Percentiles rank a stretch among this genome's conserved stretches.
Evolutionary conservation across 352 stramenopile species (phyloP).

Genomic region (Phytophthora macrochlamydospora): DNA sequence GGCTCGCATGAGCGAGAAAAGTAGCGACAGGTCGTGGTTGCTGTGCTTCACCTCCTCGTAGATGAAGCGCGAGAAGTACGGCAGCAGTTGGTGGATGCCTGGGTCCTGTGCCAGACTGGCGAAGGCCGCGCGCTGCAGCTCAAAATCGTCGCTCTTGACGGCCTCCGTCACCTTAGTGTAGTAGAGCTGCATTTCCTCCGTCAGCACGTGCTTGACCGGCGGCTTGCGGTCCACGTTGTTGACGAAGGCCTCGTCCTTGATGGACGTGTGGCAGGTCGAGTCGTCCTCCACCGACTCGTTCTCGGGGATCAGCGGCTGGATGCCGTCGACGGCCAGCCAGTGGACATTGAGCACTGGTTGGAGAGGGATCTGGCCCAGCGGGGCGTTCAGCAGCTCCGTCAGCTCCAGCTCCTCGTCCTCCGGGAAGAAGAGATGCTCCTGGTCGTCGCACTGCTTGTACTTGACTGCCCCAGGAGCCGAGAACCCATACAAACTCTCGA

Average conservation of each 20-base stretch:
- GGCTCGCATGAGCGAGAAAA: slow-evolving; percentile 89
- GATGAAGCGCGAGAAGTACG: slow-evolving; percentile 90
- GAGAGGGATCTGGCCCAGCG: slow-evolving; percentile 73
- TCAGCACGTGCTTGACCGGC: slow-evolving; percentile 87
- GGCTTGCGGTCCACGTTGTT: slow-evolving; percentile 75
- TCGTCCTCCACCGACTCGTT: slow-evolving; percentile 82
- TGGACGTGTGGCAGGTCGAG: slow-evolving; percentile 67
- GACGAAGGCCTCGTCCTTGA: slow-evolving; percentile 80
- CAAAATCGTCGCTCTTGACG: slow-evolving; percentile 74
- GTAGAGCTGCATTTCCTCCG: slow-evolving; percentile 91
- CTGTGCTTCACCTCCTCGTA: slow-evolving; percentile 90
- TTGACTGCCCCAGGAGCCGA: slow-evolving; percentile 49
- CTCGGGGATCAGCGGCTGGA: slow-evolving; percentile 84
- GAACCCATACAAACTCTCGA: slow-evolving; percentile 84
- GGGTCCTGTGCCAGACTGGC: slow-evolving; percentile 81
- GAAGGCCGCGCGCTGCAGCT: slow-evolving; percentile 80
- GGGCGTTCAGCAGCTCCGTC: slow-evolving; percentile 73
- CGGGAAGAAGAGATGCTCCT: slow-evolving; percentile 62
- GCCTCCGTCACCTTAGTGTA: slow-evolving; percentile 89
- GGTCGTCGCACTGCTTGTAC: slow-evolving; percentile 69
- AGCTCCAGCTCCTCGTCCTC: slow-evolving; percentile 82
- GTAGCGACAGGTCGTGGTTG: slow-evolving; percentile 73
- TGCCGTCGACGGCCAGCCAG: slow-evolving; percentile 84
- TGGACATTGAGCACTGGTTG: slow-evolving; percentile 77
- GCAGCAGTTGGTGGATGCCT: slow-evolving; percentile 90